Evolutionary conservation across 2,329 filamentous ascomycete species (phyloP), one percentile per base, ranked within the genome.

Genomic region (Pseudohalonectria lignicola): DNA sequence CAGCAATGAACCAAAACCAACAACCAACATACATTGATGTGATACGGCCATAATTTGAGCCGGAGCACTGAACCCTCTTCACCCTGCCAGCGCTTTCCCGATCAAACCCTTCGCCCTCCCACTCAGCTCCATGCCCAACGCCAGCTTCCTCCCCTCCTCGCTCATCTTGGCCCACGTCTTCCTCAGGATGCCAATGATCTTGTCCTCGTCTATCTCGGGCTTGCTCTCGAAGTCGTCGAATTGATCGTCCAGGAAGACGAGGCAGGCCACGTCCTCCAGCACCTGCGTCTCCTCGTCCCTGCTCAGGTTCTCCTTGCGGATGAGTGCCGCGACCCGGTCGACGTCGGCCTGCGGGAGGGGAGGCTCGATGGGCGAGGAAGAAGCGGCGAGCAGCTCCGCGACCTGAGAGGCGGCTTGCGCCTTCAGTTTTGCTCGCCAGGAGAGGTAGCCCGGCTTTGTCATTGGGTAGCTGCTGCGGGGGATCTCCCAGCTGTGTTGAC

Each of bases 231-330:
- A 94, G 36, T 72, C 74, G 50, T 88, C 86, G 45, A 93, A 82
- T 53, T 92, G 83, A 54, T 90, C 85, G 54, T 92, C 86, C 46
- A 94, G 61, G 55, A 94, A 94, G 20, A 93, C 86, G 39, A 94
- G 61, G 53, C 86, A 93, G 3, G 86, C 86, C 33, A 86, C 82
- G 60, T 93, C 86, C 63, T 93, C 86, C 44, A 94, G 66, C 6
- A 75, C 69, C 64, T 90, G 82, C 39, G 80, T 23, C 36, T 38
- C 36, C 13, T 55, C 51, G 45, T 68, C 61, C 39, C 63, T 61
- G 52, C 68, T 70, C 47, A 93, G 60, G 39, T 78, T 76, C 54
- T 92, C 83, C 60, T 94, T 93, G 43, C 82, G 69, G 38, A 94
- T 80, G 56, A 92, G 60, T n/a, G 71, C 68, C 2, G 72, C 82